Evolutionary conservation across 257 asterid species (phyloP), one percentile per base, ranked within the genome.

Genomic region (Solanum arcanum): DNA sequence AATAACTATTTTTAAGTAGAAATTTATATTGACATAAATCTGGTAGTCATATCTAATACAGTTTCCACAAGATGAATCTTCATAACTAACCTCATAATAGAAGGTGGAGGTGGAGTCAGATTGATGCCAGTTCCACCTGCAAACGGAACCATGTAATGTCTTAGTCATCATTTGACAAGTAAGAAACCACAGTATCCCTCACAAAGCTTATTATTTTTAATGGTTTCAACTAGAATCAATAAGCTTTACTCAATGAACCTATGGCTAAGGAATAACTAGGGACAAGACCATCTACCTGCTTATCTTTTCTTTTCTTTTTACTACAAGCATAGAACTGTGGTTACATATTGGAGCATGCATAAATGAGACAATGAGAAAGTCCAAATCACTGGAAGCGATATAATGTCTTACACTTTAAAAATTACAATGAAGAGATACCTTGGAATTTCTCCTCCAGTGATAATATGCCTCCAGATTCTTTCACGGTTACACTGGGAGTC

Each of bases 51-150:
- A 76, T 23, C 56, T 42, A 74, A 35, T 75, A 76, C 60, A 76
- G 37, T 42, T 76, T 76, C 60, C 60, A 42, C 35, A 42, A 76
- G 35, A 76, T 76, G 83, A 81, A 81, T 81, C 46, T 31, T 80
- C 69, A 12, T 29, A 21, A 49, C 88, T 66, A 81, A 94, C 98
- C 98, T 94, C 52, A 94, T 93, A 88, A 94, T 95, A 78, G 98
- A 94, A 60, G 88, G 91, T 39, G 98, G 98, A 13, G 98, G 98
- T 35, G 98, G 98, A 88, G 98, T 95, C 94, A 95, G 91, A 89
- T 95, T 95, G 90, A 95, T 93, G 91, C 98, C 98, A n/a, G 98
- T 95, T 88, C 98, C 98, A 87, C 98, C 98, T 95, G 94, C 90
- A 91, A 33, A 52, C 69, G 23, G 84, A 27, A 49, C 85, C 85